Conservation (phyloP, 176 grass and related monocot genomes). For the Carex myosuroides region DNA sequence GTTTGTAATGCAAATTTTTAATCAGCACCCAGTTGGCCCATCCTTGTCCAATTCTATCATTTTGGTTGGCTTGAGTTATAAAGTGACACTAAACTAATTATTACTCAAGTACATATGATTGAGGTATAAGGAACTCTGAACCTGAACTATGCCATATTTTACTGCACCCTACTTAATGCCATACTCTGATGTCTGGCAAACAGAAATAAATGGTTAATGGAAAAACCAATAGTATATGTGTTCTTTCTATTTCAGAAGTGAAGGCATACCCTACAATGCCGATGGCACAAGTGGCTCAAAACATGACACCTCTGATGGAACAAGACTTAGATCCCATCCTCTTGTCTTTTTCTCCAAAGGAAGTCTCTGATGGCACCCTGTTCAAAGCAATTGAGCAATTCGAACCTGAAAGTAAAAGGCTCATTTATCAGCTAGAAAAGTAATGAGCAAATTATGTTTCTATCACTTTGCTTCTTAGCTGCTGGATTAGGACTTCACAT, state of each 20-base stretch:
- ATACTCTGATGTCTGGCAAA: background rate
- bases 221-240: background rate
- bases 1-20: background rate
- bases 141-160: background rate
- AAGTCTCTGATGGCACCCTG: slow-evolving; percentile 91
- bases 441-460: slow-evolving; percentile 34
- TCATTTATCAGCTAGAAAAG: slow-evolving; percentile 78
- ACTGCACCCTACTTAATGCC: background rate
- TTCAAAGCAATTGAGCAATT: slow-evolving; percentile 88
- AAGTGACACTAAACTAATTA: background rate
- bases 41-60: background rate
- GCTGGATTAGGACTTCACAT: slow-evolving; percentile 3
- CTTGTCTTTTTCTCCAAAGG: slow-evolving; percentile 85
- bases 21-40: background rate
- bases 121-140: background rate
- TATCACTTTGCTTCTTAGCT: background rate
- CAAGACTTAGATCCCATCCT: slow-evolving; percentile 61
- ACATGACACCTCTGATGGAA: slow-evolving; percentile 57
- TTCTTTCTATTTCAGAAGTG: slow-evolving; percentile 26
- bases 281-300: slow-evolving; percentile 37
- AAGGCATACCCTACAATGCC: slow-evolving; percentile 63
- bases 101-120: background rate
- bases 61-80: background rate
- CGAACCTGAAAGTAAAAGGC: slow-evolving; percentile 67
- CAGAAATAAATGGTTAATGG: background rate